These are phyloP conservation scores for Boletus mariae DNA, from an alignment of 1,284 basidiomycete species.

Conservation along the genomic window DNA sequence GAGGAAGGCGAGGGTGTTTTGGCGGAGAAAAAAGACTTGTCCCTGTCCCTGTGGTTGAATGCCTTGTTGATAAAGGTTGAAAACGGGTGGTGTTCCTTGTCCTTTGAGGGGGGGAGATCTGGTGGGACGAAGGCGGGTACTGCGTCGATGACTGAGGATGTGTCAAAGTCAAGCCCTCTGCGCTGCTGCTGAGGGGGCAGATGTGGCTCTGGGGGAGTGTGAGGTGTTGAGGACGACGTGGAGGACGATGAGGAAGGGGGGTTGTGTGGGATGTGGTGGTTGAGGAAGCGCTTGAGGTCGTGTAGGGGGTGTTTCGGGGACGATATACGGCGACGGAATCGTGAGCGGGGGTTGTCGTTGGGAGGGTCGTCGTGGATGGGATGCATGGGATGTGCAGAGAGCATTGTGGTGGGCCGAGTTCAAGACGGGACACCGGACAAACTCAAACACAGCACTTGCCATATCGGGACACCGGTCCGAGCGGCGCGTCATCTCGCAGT, in stretches of 20 bases:
- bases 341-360: slow-evolving; percentile 11
- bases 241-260: slow-evolving; percentile 26
- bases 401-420: slow-evolving; percentile 31
- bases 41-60: slow-evolving; percentile 19
- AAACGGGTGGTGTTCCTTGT: slow-evolving; percentile 19
- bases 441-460: slow-evolving; percentile 2
- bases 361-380: slow-evolving; percentile 21
- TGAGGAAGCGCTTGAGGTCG: slow-evolving; percentile 90
- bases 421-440: background rate
- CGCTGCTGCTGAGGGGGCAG: slow-evolving; percentile 34
- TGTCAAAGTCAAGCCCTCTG: slow-evolving; percentile 38
- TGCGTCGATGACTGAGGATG: slow-evolving; percentile 31
- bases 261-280: slow-evolving; percentile 76
- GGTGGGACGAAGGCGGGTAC: slow-evolving; percentile 26
- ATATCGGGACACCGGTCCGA: slow-evolving; percentile 20
- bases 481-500: slow-evolving; percentile 8
- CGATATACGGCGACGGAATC: slow-evolving; percentile 25
- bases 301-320: slow-evolving; percentile 62
- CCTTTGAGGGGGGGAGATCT: slow-evolving; percentile 17
- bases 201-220: slow-evolving; percentile 37
- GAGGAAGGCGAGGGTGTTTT: slow-evolving; percentile 36
- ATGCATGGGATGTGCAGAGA: slow-evolving; percentile 43
- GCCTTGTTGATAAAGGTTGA: slow-evolving; percentile 21
- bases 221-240: slow-evolving; percentile 22
- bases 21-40: slow-evolving; percentile 16